These are phyloP conservation scores for Petunia secreta DNA, from an alignment of 257 asterid species.

Conservation along the genomic window DNA sequence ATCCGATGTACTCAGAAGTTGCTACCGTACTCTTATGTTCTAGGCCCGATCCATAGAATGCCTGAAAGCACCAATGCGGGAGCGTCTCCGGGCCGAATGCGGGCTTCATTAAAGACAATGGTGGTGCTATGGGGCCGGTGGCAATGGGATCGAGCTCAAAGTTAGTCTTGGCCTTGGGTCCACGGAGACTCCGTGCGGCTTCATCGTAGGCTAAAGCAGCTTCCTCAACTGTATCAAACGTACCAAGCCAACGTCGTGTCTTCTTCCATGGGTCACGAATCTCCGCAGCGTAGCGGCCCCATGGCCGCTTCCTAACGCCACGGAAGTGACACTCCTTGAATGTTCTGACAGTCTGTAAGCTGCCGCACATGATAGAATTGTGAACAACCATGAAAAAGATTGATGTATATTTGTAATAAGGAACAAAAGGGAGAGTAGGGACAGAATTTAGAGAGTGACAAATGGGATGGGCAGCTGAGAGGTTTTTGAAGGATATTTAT, in stretches of 20 bases:
- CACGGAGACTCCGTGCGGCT: conserved; percentile 64
- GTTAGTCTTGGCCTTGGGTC: conserved; percentile 67
- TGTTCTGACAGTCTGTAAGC: conserved; percentile 28
- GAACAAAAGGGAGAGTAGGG: neutral
- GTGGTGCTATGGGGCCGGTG: conserved; percentile 13
- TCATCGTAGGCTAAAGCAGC: conserved; percentile 72
- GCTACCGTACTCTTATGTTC: conserved; percentile 1
- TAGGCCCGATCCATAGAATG: conserved; percentile 37
- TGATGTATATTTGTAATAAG: neutral
- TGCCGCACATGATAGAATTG: conserved; percentile 26
- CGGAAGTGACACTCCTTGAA: conserved; percentile 49
- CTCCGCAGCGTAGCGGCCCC: conserved; percentile 78
- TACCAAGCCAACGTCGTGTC: conserved; percentile 74
- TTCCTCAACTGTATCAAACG: conserved; percentile 72
- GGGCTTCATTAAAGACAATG: conserved; percentile 28
- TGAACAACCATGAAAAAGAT: neutral
- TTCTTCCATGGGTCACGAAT: conserved; percentile 76
- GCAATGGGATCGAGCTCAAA: conserved; percentile 35
- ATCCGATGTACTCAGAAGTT: conserved; percentile 46
- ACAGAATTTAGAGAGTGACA: conserved; percentile 28
- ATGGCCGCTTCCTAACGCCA: conserved; percentile 72
- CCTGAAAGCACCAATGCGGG: conserved; percentile 28
- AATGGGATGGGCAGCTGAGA: neutral
- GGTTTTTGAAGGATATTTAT: conserved; percentile 29
- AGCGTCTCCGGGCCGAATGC: conserved; percentile 12